Percentiles rank a stretch among this genome's conserved stretches.
phyloP scores from a whole-genome alignment of 1,139 yeast genomes.

The Nakaseomyces kungkrabaensis region DNA sequence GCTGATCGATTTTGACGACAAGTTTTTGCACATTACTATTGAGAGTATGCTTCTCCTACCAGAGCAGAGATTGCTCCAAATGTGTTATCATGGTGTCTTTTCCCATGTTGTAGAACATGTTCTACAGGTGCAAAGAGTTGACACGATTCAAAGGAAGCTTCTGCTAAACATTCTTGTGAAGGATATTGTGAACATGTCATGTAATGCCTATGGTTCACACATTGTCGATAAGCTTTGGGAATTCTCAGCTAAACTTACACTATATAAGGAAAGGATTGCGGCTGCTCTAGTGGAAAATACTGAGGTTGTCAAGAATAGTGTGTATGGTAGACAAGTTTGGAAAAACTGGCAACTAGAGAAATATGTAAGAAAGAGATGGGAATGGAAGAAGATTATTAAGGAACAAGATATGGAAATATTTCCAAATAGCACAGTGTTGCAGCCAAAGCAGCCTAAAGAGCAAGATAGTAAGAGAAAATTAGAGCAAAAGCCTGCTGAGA shows the following conservation, averaged over 20 bases:
- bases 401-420: constrained; percentile 53
- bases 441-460: neutral
- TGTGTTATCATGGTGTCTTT: constrained; percentile 82
- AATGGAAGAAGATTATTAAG: constrained; percentile 71
- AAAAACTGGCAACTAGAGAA: constrained; percentile 58
- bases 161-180: constrained; percentile 53
- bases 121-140: constrained; percentile 41
- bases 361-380: constrained; percentile 57
- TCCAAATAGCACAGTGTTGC: constrained; percentile 20
- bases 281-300: constrained; percentile 52
- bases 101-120: constrained; percentile 74
- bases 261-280: constrained; percentile 82
- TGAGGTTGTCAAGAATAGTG: constrained; percentile 67
- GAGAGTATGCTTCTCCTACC: constrained; percentile 54
- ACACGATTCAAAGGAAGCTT: constrained; percentile 52
- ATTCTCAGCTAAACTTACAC: constrained; percentile 65
- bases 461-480: neutral
- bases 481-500: neutral
- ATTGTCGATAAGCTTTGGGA: constrained; percentile 77
- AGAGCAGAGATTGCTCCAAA: constrained; percentile 47
- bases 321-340: constrained; percentile 89
- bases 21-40: constrained; percentile 48
- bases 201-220: constrained; percentile 89
- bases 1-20: constrained; percentile 54
- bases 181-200: constrained; percentile 51